These are phyloP conservation scores for Stropharia rugosoannulata DNA, from an alignment of 768 basidiomycete species.

Conservation along the genomic window DNA sequence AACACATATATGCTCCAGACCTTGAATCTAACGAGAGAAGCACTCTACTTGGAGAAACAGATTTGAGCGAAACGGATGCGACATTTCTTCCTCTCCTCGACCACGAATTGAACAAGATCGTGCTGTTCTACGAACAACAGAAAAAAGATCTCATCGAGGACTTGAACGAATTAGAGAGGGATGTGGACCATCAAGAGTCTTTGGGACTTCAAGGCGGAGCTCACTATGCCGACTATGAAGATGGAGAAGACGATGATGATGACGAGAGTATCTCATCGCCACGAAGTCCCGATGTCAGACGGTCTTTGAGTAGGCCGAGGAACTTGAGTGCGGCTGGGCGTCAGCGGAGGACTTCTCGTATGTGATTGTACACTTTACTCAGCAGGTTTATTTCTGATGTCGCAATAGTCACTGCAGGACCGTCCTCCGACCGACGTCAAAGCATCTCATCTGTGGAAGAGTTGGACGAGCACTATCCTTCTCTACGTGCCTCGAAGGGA, in stretches of 20 bases:
- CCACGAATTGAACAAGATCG: constrained; percentile 79
- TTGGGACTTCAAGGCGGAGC: constrained; percentile 48
- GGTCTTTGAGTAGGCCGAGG: constrained; percentile 31
- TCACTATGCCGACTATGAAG: constrained; percentile 60
- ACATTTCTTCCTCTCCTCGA: constrained; percentile 78
- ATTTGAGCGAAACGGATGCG: constrained; percentile 43
- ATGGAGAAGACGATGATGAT: constrained; percentile 54
- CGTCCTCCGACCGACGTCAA: constrained; percentile 24
- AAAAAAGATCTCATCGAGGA: constrained; percentile 70
- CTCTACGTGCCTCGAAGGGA: constrained; percentile 9
- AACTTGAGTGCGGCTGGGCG: constrained; percentile 27
- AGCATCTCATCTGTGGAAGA: constrained; percentile 56
- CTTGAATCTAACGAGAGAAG: constrained; percentile 65
- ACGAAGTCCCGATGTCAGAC: constrained; percentile 32
- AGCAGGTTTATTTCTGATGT: not conserved
- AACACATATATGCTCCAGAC: constrained; percentile 38
- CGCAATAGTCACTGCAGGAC: not conserved
- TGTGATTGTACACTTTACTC: constrained; percentile 3
- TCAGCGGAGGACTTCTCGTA: constrained; percentile 15
- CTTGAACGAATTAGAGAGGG: constrained; percentile 53
- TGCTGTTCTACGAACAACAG: constrained; percentile 74
- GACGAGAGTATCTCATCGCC: constrained; percentile 36
- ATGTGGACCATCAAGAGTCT: constrained; percentile 60
- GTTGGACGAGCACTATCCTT: constrained; percentile 34
- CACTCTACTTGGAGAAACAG: constrained; percentile 45